Conservation (phyloP, 2,329 filamentous ascomycete genomes). For the Fusarium proliferatum region DNA sequence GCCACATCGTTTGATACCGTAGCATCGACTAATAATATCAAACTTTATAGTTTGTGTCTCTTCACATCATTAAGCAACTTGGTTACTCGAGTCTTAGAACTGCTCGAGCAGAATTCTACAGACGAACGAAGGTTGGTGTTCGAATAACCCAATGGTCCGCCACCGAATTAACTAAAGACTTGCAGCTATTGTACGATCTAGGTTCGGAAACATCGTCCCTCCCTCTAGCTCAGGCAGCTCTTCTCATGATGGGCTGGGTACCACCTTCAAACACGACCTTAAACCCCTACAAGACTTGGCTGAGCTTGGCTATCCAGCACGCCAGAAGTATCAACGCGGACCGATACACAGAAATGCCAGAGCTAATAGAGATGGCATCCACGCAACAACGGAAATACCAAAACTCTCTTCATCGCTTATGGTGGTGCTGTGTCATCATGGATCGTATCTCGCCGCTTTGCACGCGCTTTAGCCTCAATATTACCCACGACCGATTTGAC, state of each 20-base stretch:
- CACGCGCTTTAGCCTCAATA: background rate
- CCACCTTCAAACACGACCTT: background rate
- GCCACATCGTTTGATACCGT: too few relatives aligned
- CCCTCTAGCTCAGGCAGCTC: background rate
- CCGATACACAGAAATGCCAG: background rate
- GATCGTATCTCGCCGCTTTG: background rate
- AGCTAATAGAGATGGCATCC: background rate
- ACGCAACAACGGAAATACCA: background rate
- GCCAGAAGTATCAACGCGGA: background rate
- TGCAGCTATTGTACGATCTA: background rate
- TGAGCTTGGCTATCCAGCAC: background rate
- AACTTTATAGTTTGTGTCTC: background rate
- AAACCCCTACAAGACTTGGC: background rate
- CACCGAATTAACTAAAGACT: background rate
- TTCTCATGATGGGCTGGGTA: background rate
- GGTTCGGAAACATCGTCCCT: background rate
- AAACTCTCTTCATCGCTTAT: background rate
- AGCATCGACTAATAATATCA: background rate
- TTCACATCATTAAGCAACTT: background rate
- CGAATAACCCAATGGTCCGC: background rate
- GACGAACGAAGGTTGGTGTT: background rate
- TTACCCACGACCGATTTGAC: background rate
- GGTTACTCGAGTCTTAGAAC: background rate
- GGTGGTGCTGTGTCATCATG: background rate
- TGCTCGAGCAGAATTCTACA: background rate